phyloP scores from a whole-genome alignment of 495 filamentous ascomycete species.

The Penicillium bovifimosum region DNA sequence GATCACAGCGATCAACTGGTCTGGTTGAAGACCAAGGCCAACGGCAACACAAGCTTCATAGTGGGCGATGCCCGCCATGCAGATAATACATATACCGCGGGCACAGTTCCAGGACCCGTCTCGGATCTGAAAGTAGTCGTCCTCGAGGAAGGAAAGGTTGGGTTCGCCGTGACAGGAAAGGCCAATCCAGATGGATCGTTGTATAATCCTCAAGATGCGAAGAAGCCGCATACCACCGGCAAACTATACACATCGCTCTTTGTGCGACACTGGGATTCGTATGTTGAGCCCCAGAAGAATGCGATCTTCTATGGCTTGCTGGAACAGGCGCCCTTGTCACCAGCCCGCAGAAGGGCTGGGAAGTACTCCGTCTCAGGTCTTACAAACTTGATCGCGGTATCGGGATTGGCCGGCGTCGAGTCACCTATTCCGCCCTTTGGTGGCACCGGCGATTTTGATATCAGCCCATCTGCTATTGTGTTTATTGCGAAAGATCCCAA shows the following conservation, averaged over 20 bases:
- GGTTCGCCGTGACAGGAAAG: constrained; percentile 62
- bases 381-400: constrained; percentile 44
- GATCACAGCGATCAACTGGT: constrained; percentile 57
- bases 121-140: constrained; percentile 68
- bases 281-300: constrained; percentile 56
- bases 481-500: constrained; percentile 84
- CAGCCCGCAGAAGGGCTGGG: constrained; percentile 32
- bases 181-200: constrained; percentile 52
- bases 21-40: constrained; percentile 58
- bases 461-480: constrained; percentile 53
- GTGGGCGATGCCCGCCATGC: constrained; percentile 52
- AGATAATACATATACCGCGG: constrained; percentile 55
- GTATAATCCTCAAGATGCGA: constrained; percentile 50
- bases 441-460: constrained; percentile 54
- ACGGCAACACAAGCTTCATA: constrained; percentile 61
- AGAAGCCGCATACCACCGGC: constrained; percentile 47
- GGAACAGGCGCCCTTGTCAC: constrained; percentile 39
- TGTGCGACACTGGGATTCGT: constrained; percentile 60
- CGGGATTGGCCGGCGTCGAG: constrained; percentile 41
- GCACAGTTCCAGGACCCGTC: constrained; percentile 59
- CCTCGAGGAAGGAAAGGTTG: constrained; percentile 57
- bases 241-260: constrained; percentile 51
- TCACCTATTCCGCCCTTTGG: constrained; percentile 57
- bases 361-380: constrained; percentile 44
- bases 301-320: constrained; percentile 69